A percentile compares a stretch with the other conserved stretches of the same genome.
Conservation (phyloP, 2,329 filamentous ascomycete species). For the Pseudocercospora fijiensis region DNA sequence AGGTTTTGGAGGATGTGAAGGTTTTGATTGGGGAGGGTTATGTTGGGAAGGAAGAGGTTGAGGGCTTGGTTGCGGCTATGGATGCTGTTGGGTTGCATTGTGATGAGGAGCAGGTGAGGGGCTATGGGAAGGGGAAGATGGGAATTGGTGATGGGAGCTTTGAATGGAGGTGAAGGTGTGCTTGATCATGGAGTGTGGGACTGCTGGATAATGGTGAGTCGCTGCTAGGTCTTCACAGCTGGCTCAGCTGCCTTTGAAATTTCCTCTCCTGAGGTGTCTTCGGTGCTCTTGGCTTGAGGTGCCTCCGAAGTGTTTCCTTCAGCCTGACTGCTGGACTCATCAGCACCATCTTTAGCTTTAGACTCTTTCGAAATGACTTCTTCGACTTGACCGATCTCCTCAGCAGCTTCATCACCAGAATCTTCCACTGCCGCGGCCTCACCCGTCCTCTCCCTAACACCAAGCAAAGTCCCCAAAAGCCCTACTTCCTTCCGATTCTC, state of each 20-base stretch:
- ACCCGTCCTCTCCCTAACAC: background rate
- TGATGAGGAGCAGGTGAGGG: background rate
- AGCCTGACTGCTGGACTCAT: background rate
- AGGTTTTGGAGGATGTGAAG: constrained; percentile 15
- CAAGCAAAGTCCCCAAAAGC: constrained; percentile 10
- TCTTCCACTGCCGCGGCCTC: background rate
- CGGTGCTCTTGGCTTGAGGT: background rate
- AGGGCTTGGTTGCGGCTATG: constrained; percentile 15
- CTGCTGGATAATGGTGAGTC: background rate
- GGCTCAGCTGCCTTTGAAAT: too few relatives aligned
- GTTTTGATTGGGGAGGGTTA: constrained; percentile 10
- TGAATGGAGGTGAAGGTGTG: too few relatives aligned
- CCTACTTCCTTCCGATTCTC: constrained; percentile 12
- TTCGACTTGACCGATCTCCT: background rate
- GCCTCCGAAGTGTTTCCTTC: background rate
- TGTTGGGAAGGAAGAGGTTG: constrained; percentile 13
- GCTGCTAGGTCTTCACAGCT: background rate
- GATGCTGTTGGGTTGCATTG: constrained; percentile 18
- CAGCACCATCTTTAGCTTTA: background rate
- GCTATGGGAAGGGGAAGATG: background rate
- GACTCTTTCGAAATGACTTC: background rate
- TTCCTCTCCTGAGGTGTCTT: background rate
- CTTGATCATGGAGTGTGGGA: background rate
- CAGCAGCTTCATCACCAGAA: background rate
- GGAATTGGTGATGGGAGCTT: background rate